Conservation (phyloP, 2,329 filamentous ascomycete genomes). For the Monilinia laxa region DNA sequence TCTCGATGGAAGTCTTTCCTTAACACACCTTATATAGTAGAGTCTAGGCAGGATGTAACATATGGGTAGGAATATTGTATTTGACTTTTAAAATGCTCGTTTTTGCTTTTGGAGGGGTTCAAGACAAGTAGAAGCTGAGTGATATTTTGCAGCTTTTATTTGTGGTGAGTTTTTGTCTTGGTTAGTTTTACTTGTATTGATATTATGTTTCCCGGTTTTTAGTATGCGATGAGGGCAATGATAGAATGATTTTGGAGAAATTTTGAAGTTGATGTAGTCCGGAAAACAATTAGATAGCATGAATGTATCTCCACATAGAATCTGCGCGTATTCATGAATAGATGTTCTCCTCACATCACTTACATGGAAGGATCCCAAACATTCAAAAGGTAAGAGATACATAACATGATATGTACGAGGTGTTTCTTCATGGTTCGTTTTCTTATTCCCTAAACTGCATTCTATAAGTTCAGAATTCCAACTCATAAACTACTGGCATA, state of each 20-base stretch:
- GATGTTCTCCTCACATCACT: background rate
- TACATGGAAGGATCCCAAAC: background rate
- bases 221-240: background rate
- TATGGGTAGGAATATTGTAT: background rate
- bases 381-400: background rate
- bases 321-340: background rate
- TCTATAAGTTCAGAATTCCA: background rate
- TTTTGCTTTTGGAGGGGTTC: background rate
- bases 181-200: background rate
- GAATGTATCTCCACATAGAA: background rate
- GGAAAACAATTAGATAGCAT: background rate
- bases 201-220: background rate
- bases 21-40: slow-evolving; percentile 2
- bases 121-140: background rate
- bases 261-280: background rate
- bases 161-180: background rate
- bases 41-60: background rate
- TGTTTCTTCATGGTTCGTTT: too few species aligned
- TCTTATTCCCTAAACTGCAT: background rate
- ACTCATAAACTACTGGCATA: background rate
- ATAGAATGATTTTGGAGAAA: background rate
- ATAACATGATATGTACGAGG: background rate
- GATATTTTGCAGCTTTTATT: background rate
- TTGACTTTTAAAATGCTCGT: background rate
- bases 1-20: background rate